Base-by-base conservation (phyloP, 1,139 yeast genomes). In the Scheffersomyces illinoinensis region DNA sequence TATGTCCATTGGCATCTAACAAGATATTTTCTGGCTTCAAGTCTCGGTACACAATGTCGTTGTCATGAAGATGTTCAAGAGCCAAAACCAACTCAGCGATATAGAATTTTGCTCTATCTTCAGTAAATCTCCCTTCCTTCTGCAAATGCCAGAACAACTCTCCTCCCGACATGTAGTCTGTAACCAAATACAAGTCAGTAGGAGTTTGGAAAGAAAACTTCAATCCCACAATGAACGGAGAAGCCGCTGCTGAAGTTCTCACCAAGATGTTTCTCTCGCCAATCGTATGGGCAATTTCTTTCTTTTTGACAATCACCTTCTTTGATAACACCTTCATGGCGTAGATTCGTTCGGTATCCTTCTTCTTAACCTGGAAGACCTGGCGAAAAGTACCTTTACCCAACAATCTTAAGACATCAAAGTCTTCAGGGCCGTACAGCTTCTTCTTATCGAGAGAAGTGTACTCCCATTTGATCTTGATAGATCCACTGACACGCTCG, bases 341-440 rank as follows among this genome's bases (percentile, higher is more conserved):
- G 72, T 95, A 95, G 61, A 95, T 89, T 67, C 98, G 85, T 59
- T 87, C 86, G 4, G 96, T 92, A 70, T 93, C 98, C 68, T 83
- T 84, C 82, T 93, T 95, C 66, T 90, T 88, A 54, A 95, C 99
- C 76, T 93, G 98, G 75, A 89, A 95, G 50, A 95, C 99, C 76
- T 91, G 97, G 46, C 99, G 99, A 80, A 95, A 95, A 0, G 98
- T 95, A 56, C 99, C 99, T 71, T 92, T 93, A 61, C 99, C 99
- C 62, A 95, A 82, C 57, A 95, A 80, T 69, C 97, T 84, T 67
- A 95, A 84, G 20, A 93, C 91, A 71, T 93, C 97, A 74, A 95
- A 95, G 76, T 95, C 98, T 60, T 89, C 89, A 5, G 98, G 98
- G 1, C 97, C 97, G 69, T 89, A 92, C 66, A 89, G 91, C 65